Base-by-base conservation (phyloP, 2,329 filamentous ascomycete genomes). In the Aspergillus sp. region DNA sequence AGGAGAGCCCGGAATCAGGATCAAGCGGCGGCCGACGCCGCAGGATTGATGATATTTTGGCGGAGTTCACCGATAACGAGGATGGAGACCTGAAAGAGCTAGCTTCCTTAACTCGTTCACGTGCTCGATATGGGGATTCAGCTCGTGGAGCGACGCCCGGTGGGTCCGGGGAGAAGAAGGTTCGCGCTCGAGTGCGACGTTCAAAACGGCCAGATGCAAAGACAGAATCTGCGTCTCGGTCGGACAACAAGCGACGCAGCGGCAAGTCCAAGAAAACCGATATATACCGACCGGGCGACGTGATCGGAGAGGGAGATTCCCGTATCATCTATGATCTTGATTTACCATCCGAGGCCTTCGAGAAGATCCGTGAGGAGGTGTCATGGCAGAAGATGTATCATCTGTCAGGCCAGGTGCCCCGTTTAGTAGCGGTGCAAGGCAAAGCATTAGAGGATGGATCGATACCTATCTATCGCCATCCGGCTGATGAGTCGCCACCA, bases 331-430 rank as follows among this genome's bases (percentile, higher is more conserved):
- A 88, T 63, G 80, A 92, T 63, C 78, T 97, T 32, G 82, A 97
- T 1, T 82, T 90, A 1, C 67, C 76, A 0, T 15, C 65, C 2
- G 80, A 82, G 15, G 83, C 89, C 5, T 97, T 97, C 72, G 82
- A 88, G 19, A 83, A 82, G 41, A 80, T 97, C 15, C 86, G 87
- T 55, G 78, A 84, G 13, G 93, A 98, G 73, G 87, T 97, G 0
- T 80, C 84, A 66, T 99, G 94, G 92, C 89, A 94, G 72, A 89
- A 86, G 65, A 98, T 99, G 95, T 89, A 89, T 47, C 95, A 98
- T 68, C 89, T 94, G 65, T 91, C 91, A 36, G 93, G 95, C 25
- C 90, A 95, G 69, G 95, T 98, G 0, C 95, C 95, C 47, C 88
- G 95, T 39, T 85, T 97, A 2, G 91, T 98, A 6, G 92, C 92